These are phyloP conservation scores for Tylopilus subfusipes DNA, from an alignment of 768 basidiomycete genomes.

Conservation along the genomic window DNA sequence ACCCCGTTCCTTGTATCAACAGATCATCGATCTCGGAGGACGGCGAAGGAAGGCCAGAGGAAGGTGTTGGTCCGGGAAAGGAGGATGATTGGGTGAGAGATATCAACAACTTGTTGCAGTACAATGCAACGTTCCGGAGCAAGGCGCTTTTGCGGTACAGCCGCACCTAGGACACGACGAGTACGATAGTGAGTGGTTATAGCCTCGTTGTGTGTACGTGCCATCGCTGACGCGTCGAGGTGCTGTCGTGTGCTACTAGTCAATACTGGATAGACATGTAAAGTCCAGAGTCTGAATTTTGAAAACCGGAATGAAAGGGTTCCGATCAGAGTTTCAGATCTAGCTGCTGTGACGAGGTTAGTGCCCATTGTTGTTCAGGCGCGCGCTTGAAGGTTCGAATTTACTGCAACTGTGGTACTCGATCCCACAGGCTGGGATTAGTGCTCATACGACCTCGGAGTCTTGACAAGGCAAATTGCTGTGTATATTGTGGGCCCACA, in stretches of 20 bases:
- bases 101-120: constrained; percentile 91
- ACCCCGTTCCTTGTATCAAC: constrained; percentile 91
- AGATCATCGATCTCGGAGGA: constrained; percentile 69
- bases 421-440: neutral
- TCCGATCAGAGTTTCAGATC: neutral
- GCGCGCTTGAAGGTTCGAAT: neutral
- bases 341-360: neutral
- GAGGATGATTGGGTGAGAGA: constrained; percentile 97
- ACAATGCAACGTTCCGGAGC: constrained; percentile 91
- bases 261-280: neutral
- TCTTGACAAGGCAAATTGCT: neutral
- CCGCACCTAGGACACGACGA: constrained; percentile 35
- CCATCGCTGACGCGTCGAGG: neutral
- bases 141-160: constrained; percentile 78
- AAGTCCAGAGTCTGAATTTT: too few relatives aligned
- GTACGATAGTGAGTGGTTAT: constrained; percentile 12
- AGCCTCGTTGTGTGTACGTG: neutral
- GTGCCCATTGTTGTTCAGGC: neutral
- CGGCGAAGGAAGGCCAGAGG: constrained; percentile 41
- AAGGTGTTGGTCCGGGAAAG: constrained; percentile 74
- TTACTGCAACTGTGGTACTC: neutral
- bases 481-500: too few relatives aligned
- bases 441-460: too few relatives aligned
- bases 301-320: neutral
- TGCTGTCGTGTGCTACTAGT: neutral